Conservation (phyloP, 2,329 filamentous ascomycete genomes). For the Coniella lustricola region DNA sequence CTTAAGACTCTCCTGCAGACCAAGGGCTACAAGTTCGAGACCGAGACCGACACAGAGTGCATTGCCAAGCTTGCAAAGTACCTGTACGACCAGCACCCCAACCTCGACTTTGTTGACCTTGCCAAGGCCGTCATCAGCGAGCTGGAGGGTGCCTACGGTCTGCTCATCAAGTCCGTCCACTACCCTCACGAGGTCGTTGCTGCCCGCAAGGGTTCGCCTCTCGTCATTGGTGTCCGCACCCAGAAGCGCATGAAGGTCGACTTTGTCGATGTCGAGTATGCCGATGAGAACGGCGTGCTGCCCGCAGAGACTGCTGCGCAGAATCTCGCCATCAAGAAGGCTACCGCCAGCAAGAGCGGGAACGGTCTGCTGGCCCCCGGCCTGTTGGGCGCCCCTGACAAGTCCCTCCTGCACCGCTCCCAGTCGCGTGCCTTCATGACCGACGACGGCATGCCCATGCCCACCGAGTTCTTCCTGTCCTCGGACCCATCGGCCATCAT, state of each 20-base stretch:
- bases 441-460: constrained; percentile 95
- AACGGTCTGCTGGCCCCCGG: constrained; percentile 60
- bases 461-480: constrained; percentile 98
- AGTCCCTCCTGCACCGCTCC: constrained; percentile 94
- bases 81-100: constrained; percentile 89
- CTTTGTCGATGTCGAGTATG: constrained; percentile 98
- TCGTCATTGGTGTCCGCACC: constrained; percentile 95
- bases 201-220: constrained; percentile 93
- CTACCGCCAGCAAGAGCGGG: constrained; percentile 62
- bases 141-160: constrained; percentile 93
- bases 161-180: constrained; percentile 96
- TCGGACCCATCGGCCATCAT: constrained; percentile 97
- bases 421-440: constrained; percentile 99
- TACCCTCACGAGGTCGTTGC: constrained; percentile 97
- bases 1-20: constrained; percentile 83
- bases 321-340: constrained; percentile 94
- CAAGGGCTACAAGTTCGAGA: constrained; percentile 99
- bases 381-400: constrained; percentile 85
- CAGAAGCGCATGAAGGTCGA: constrained; percentile 99
- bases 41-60: constrained; percentile 97
- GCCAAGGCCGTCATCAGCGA: constrained; percentile 98
- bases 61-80: constrained; percentile 99
- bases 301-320: constrained; percentile 92
- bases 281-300: constrained; percentile 74
- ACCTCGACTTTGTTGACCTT: constrained; percentile 91